phyloP scores from a whole-genome alignment of 2,329 filamentous ascomycete species.

The Fusarium austroafricanum region DNA sequence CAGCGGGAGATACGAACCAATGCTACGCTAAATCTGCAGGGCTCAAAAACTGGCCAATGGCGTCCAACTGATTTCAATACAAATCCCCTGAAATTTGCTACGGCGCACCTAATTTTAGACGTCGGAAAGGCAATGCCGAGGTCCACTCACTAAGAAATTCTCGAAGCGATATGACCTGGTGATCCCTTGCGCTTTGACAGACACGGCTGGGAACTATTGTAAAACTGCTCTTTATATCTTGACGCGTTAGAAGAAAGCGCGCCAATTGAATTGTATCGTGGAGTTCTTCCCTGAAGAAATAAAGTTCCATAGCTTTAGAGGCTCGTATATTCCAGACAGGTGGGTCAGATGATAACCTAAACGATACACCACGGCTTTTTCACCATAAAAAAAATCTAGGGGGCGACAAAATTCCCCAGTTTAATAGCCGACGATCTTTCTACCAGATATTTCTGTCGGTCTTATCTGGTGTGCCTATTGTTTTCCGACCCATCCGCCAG shows the following conservation, averaged over 20 bases:
- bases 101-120: conserved; percentile 15
- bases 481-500: too few species aligned
- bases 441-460: too few species aligned
- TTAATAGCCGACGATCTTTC: too few species aligned
- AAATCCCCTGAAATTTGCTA: conserved; percentile 3
- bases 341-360: too few species aligned
- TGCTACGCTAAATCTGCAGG: neutral
- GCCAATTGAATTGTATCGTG: neutral
- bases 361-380: too few species aligned
- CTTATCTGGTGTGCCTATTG: too few species aligned
- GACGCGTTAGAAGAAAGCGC: neutral
- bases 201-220: neutral
- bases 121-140: conserved; percentile 5
- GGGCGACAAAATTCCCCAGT: too few species aligned
- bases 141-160: neutral
- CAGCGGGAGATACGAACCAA: neutral
- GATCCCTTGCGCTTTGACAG: neutral
- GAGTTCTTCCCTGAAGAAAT: too few species aligned
- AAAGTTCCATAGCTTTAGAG: too few species aligned
- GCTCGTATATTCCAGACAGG: too few species aligned
- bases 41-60: neutral
- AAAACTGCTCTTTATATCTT: neutral
- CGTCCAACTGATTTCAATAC: neutral
- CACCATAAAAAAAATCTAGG: too few species aligned
- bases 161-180: neutral